These are phyloP conservation scores for Eremothecium sinecaudum DNA, from an alignment of 1,139 yeast genomes.

Conservation along the genomic window DNA sequence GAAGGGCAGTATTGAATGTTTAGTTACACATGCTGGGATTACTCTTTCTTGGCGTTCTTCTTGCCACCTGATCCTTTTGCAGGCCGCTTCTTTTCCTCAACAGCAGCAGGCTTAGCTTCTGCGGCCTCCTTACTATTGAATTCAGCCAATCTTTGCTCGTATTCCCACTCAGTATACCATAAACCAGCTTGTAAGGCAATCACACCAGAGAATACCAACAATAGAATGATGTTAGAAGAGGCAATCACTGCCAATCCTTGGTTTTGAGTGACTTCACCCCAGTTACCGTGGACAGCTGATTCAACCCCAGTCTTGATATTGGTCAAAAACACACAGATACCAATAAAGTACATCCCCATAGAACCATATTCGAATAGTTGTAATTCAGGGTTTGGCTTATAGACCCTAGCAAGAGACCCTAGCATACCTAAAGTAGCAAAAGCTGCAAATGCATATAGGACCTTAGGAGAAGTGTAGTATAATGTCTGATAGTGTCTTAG, in stretches of 20 bases:
- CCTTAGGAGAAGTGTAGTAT: constrained; percentile 41
- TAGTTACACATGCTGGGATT: too few relatives aligned
- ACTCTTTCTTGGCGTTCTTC: constrained; percentile 8
- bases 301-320: constrained; percentile 76
- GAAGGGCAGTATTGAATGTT: too few relatives aligned
- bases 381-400: constrained; percentile 75
- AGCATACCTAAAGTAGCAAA: constrained; percentile 47
- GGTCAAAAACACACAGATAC: constrained; percentile 70
- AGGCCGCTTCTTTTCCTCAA: constrained; percentile 4
- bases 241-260: constrained; percentile 90
- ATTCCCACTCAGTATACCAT: constrained; percentile 80
- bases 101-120: background rate
- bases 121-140: background rate
- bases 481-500: constrained; percentile 65
- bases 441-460: constrained; percentile 45
- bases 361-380: constrained; percentile 86
- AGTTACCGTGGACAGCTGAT: constrained; percentile 58
- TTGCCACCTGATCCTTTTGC: constrained; percentile 4
- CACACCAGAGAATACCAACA: constrained; percentile 65
- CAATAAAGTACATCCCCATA: constrained; percentile 58
- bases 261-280: constrained; percentile 87
- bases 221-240: constrained; percentile 74
- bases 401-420: constrained; percentile 70
- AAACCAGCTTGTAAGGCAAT: constrained; percentile 78
- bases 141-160: constrained; percentile 40